Conservation (phyloP, 257 asterid species). For the Solanum piurae region DNA sequence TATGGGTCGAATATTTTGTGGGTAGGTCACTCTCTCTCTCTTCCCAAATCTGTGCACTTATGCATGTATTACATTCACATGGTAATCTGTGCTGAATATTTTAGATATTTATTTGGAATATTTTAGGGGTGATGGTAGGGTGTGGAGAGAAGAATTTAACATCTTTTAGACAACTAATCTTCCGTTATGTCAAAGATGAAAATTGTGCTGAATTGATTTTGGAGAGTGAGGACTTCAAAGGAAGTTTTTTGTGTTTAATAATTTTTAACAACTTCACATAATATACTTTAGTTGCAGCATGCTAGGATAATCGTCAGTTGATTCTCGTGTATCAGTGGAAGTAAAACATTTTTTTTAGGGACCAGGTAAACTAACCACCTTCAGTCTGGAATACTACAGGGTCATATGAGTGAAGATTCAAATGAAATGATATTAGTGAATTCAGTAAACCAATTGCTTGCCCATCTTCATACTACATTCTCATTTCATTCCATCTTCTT, state of each 20-base stretch:
- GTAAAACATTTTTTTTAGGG: background rate
- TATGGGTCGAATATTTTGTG: slow-evolving; percentile 80
- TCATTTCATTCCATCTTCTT: background rate
- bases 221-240: background rate
- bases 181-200: background rate
- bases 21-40: slow-evolving; percentile 34
- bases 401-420: background rate
- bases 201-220: background rate
- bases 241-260: too few species aligned
- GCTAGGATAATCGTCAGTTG: background rate
- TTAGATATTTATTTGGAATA: background rate
- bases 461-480: background rate
- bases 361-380: background rate
- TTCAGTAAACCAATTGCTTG: background rate
- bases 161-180: background rate
- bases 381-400: background rate
- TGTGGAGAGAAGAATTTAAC: background rate
- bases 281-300: background rate
- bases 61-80: background rate
- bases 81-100: background rate
- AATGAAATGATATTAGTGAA: background rate
- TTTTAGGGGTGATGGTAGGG: background rate
- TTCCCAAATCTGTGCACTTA: background rate
- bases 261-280: background rate
- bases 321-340: background rate